These are phyloP conservation scores for Camellia lanceoleosa DNA, from an alignment of 148 eudicot species.

Conservation along the genomic window DNA sequence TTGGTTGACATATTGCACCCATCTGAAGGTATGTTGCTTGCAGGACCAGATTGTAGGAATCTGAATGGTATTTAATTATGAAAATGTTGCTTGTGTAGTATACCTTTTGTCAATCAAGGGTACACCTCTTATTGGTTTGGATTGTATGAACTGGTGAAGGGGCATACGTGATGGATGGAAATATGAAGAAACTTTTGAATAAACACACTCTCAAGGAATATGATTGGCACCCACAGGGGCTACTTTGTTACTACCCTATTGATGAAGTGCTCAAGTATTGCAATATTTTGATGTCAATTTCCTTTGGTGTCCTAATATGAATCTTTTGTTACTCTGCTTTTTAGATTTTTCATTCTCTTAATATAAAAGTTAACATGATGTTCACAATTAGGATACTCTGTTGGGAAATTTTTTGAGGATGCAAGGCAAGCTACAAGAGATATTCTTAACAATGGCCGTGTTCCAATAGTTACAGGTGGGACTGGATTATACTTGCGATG, in stretches of 20 bases:
- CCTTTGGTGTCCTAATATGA: background rate
- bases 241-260: background rate
- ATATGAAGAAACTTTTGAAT: background rate
- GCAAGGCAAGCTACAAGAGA: constrained; percentile 82
- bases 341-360: background rate
- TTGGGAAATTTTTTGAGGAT: constrained; percentile 85
- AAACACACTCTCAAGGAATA: background rate
- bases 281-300: background rate
- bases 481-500: constrained; percentile 95
- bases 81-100: too few relatives aligned
- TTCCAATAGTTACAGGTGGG: constrained; percentile 92
- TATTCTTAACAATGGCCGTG: constrained; percentile 66
- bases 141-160: background rate
- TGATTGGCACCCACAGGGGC: background rate
- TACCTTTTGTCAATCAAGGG: too few relatives aligned
- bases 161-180: background rate
- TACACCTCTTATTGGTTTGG: constrained; percentile 2
- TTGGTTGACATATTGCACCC: constrained; percentile 57
- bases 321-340: background rate
- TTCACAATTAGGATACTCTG: constrained; percentile 65
- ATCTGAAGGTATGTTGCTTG: too few relatives aligned
- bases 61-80: too few relatives aligned
- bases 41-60: too few relatives aligned
- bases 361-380: background rate
- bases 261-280: background rate